A percentile compares a stretch with the other conserved stretches of the same genome.
Conservation (phyloP, 2,329 filamentous ascomycete genomes). For the Penicillium occitanis region DNA sequence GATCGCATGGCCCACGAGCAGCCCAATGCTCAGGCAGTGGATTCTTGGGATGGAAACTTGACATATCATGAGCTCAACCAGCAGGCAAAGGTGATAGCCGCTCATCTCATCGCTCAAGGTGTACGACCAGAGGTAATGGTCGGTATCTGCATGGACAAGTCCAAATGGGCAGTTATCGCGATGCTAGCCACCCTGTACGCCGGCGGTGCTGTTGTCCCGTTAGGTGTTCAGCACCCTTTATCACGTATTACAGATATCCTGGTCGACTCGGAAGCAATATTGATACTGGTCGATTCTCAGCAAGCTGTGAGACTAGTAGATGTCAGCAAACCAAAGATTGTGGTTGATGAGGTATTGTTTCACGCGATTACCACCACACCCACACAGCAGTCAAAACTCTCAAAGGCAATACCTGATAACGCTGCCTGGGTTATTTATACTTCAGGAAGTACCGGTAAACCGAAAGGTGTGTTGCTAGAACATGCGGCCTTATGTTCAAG, state of each 20-base stretch:
- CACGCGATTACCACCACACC: neutral
- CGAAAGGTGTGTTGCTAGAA: neutral
- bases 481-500: constrained; percentile 38
- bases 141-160: constrained; percentile 13
- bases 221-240: neutral
- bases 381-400: neutral
- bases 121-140: constrained; percentile 38
- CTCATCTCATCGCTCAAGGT: neutral
- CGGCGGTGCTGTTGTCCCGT: neutral
- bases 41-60: neutral
- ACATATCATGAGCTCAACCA: neutral
- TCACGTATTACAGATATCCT: neutral
- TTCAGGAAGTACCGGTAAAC: neutral
- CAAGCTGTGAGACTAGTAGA: neutral
- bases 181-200: constrained; percentile 11
- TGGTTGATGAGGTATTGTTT: neutral
- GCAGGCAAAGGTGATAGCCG: neutral
- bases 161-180: constrained; percentile 9
- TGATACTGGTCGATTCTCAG: neutral
- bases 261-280: neutral
- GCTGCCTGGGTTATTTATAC: neutral
- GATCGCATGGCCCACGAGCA: neutral
- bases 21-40: neutral
- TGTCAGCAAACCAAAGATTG: neutral
- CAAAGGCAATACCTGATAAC: neutral